Evolutionary conservation across 2,329 filamentous ascomycete genomes (phyloP), one percentile per base, ranked within the genome.

Genomic region (Calonectria crousiana): DNA sequence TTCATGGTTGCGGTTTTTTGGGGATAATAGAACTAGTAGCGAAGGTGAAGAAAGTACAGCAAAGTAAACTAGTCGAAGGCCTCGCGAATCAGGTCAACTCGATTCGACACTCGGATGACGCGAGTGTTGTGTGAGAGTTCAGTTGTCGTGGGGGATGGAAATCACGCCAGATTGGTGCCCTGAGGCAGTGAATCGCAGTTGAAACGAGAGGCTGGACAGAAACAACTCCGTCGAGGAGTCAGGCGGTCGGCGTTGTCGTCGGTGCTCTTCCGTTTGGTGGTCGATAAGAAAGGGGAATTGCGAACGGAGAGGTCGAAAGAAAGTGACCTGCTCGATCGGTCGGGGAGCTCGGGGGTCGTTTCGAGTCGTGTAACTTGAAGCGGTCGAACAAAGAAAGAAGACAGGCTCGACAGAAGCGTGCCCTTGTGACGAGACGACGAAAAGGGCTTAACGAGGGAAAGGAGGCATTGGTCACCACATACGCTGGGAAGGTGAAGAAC

Each of bases 1-100:
- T 82, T 84, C 84, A 85, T 85, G 44, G 67, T 82, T 72, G 26
- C 69, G 18, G 60, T 36, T n/a, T 62, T 38, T 38, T 10, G 28
- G 26, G 30, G 69, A 34, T 67, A 78, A 73, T 73, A 75, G 79
- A 38, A 44, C 77, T 77, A 41, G 38, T 60, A 69, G 74, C 69
- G 30, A 66, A 69, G 34, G 68, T 62, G 36, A 41, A 30, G 44
- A 66, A 66, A 56, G 51, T 67, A 62, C 26, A 74, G 67, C n/a
- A 66, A 71, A 44, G 66, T 13, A 23, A 47, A 52, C 36, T 56
- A 49, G 47, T 67, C 30, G 60, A 72, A 64, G 47, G 38, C 62
- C 70, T 58, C 72, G 76, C 76, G 73, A 80, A 74, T 77, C 75
- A 78, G 74, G 76, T 81, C 78, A 80, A 79, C 79, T 81, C 74